These are phyloP conservation scores for Fusarium chlamydosporum DNA, from an alignment of 2,329 filamentous ascomycete genomes.

Conservation along the genomic window DNA sequence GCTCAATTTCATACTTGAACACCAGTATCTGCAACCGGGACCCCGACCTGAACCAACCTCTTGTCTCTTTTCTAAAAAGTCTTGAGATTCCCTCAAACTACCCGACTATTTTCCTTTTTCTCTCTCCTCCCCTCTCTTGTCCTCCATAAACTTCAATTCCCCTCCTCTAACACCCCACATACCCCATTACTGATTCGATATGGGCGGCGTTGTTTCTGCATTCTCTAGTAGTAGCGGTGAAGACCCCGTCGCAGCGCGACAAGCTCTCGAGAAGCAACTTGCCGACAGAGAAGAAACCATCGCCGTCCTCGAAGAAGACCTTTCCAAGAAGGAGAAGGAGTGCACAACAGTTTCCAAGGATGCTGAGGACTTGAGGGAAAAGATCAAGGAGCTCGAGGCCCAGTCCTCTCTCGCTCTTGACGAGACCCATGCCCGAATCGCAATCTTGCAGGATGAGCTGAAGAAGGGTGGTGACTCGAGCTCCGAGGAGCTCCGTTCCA, in stretches of 20 bases:
- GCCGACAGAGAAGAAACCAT: slow-evolving; percentile 58
- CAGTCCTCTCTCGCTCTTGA: slow-evolving; percentile 51
- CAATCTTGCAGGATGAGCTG: slow-evolving; percentile 56
- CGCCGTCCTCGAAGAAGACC: slow-evolving; percentile 52
- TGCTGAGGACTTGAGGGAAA: slow-evolving; percentile 57
- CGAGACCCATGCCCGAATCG: slow-evolving; percentile 53
- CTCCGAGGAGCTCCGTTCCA: slow-evolving; percentile 48
- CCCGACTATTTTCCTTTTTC: slow-evolving; percentile 10
- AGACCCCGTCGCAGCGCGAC: slow-evolving; percentile 52
- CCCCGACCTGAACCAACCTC: slow-evolving; percentile 32
- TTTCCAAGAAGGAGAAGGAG: slow-evolving; percentile 58
- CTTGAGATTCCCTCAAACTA: slow-evolving; percentile 31
- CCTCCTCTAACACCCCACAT: slow-evolving; percentile 29
- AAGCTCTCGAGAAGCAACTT: slow-evolving; percentile 57
- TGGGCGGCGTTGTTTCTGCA: slow-evolving; percentile 60
- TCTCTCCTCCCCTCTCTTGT: slow-evolving; percentile 15
- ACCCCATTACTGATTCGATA: slow-evolving; percentile 49
- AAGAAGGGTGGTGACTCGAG: slow-evolving; percentile 48
- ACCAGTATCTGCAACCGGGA: slow-evolving; percentile 37
- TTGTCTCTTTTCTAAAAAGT: slow-evolving; percentile 24
- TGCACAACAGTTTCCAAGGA: slow-evolving; percentile 54
- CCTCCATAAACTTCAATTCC: slow-evolving; percentile 28
- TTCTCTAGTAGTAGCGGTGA: slow-evolving; percentile 55
- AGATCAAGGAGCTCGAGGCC: slow-evolving; percentile 56
- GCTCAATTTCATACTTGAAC: slow-evolving; percentile 32